Conservation (phyloP, 768 basidiomycete species). For the Phallus indusiatus region DNA sequence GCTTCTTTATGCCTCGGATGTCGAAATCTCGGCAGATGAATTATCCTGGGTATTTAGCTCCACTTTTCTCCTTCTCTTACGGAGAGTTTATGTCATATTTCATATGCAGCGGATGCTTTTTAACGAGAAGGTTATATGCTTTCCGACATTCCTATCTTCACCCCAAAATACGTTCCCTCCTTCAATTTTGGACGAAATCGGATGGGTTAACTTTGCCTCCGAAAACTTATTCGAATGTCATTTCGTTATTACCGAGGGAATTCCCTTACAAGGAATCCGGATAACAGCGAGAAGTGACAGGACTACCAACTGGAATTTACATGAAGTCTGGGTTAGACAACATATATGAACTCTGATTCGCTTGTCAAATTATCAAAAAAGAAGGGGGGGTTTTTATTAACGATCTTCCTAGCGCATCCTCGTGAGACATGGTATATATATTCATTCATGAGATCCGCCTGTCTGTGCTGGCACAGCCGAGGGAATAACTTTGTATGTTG, state of each 20-base stretch:
- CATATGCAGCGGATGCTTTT: neutral
- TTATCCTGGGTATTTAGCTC: constrained; percentile 21
- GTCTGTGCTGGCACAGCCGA: neutral
- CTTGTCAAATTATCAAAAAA: neutral
- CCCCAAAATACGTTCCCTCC: neutral
- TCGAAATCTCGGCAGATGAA: constrained; percentile 24
- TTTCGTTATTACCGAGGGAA: neutral
- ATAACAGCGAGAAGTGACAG: neutral
- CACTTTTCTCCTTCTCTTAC: neutral
- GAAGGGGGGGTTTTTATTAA: too few species aligned
- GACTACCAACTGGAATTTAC: neutral
- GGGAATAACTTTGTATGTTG: neutral
- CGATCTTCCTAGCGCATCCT: neutral
- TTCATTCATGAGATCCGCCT: neutral
- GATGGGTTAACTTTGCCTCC: neutral
- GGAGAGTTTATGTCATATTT: neutral
- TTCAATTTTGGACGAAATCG: neutral
- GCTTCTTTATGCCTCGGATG: constrained; percentile 21
- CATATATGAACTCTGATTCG: neutral
- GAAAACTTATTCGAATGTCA: neutral
- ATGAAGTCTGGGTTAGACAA: neutral
- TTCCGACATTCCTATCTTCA: neutral
- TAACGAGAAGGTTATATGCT: neutral
- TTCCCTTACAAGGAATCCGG: neutral
- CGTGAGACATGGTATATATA: neutral